Conservation (phyloP, 345 rosid species). For the Pistacia vera region DNA sequence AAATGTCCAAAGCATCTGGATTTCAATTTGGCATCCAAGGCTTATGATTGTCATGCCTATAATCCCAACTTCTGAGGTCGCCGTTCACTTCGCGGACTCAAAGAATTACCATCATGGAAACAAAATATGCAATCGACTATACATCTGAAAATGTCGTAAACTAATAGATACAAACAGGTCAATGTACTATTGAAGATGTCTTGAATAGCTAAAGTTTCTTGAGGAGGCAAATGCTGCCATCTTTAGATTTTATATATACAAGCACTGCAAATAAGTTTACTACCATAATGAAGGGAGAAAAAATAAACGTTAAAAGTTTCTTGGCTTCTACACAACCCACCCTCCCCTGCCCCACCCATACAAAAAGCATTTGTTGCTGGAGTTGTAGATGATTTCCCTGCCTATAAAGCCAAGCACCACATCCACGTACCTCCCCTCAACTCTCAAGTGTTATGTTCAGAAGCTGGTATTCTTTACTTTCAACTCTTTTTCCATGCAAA, state of each 20-base stretch:
- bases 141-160: slow-evolving; percentile 10
- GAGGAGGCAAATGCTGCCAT: background rate
- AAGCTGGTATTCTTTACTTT: slow-evolving; percentile 12
- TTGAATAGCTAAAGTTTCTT: background rate
- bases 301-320: background rate
- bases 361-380: slow-evolving; percentile 2
- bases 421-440: background rate
- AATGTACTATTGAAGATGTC: background rate
- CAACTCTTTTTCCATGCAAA: slow-evolving; percentile 5
- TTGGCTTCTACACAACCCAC: background rate
- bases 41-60: background rate
- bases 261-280: slow-evolving; percentile 10
- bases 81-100: background rate
- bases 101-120: background rate
- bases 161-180: slow-evolving; percentile 12
- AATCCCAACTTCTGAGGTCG: background rate
- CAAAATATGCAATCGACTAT: background rate
- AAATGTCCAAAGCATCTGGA: background rate
- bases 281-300: background rate
- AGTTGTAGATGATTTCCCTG: slow-evolving; percentile 13
- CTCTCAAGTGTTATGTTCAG: background rate
- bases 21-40: background rate
- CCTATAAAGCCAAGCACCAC: background rate
- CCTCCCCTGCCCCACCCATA: background rate
- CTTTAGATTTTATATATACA: slow-evolving; percentile 27